Evolutionary conservation across 768 basidiomycete species (phyloP).

Genomic region (Tubosaeta sp.): DNA sequence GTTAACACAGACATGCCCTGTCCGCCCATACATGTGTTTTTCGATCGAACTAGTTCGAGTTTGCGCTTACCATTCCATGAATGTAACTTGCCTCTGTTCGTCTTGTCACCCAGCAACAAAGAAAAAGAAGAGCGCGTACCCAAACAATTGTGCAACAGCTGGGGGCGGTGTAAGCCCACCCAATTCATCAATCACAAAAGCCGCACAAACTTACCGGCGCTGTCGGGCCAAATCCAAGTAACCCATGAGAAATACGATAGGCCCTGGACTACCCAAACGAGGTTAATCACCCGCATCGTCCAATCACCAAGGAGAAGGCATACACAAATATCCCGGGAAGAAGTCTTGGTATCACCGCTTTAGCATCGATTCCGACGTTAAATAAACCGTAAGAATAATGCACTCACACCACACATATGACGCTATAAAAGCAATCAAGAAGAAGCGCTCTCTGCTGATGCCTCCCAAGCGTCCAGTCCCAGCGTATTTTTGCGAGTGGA

Average conservation of each 20-base stretch:
- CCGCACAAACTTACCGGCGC: conserved; percentile 37
- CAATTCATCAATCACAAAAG: conserved; percentile 16
- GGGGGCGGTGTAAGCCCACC: conserved; percentile 11
- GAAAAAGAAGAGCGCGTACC: conserved; percentile 28
- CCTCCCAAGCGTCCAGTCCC: conserved; percentile 61
- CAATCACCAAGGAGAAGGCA: conserved; percentile 4
- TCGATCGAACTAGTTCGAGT: not conserved
- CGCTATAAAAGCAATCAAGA: conserved; percentile 56
- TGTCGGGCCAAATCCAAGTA: conserved; percentile 48
- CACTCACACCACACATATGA: conserved; percentile 59
- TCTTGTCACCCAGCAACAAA: not conserved
- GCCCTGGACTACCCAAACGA: conserved; percentile 35
- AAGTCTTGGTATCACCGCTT: conserved; percentile 30
- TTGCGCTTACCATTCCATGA: conserved; percentile 42
- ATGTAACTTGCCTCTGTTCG: conserved; percentile 21
- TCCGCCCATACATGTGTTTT: not conserved
- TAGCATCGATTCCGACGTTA: not conserved
- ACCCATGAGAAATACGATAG: conserved; percentile 59
- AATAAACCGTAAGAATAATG: not conserved
- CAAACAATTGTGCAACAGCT: conserved; percentile 47
- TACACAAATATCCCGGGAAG: conserved; percentile 44
- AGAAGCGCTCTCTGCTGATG: conserved; percentile 73
- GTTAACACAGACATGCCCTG: conserved; percentile 68
- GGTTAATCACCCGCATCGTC: conserved; percentile 15
- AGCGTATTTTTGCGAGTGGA: conserved; percentile 65